Base-by-base conservation (phyloP, 192 early-diverging fungal genomes). In the Linnemannia schmuckeri region DNA sequence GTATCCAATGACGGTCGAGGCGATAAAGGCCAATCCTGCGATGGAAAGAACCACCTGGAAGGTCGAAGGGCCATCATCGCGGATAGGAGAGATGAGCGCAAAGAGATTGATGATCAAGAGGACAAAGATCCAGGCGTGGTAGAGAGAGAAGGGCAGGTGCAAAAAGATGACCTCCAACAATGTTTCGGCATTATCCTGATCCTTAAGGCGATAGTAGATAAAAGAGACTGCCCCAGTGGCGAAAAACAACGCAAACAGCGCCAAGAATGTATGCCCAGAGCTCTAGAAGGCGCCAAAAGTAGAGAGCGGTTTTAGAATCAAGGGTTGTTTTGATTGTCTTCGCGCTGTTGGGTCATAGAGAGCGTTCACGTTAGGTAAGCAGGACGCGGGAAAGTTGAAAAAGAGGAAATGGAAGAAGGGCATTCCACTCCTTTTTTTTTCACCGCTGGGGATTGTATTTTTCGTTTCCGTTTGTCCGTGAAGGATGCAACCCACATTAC, bases 131-230 rank as follows among this genome's bases (percentile, higher is more conserved):
- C 92, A 93, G 66, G 91, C 93, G 82, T 94, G 92, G 85, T 91
- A 94, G 46, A 94, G 88, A 40, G 93, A 93, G 89, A 95, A 92
- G 74, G 94, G 94, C 72, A 93, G 89, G 82, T 94, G 94, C 69
- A 94, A 83, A 57, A 93, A 93, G 74, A 94, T 18, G 27, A 73
- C 77, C 54, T 95, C 91, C 49, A 74, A 79, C 69, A 88, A 70
- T 27, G 82, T 89, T 12, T 63, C 72, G 27, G 90, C 83, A 6
- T 85, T 82, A 46, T 85, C 84, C 46, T 91, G 81, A 27, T 88
- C 79, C 68, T 89, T 85, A 37, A 93, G 75, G 77, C 87, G 76
- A 82, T 90, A 91, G 82, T 92, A 94, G 49, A 94, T 90, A 30
- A 88, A 81, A 3, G 93, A 89, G 38, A 95, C 86, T 37, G 90